phyloP scores from a whole-genome alignment of 805 yeast genomes.

The Vanderwaltozyma polyspora region DNA sequence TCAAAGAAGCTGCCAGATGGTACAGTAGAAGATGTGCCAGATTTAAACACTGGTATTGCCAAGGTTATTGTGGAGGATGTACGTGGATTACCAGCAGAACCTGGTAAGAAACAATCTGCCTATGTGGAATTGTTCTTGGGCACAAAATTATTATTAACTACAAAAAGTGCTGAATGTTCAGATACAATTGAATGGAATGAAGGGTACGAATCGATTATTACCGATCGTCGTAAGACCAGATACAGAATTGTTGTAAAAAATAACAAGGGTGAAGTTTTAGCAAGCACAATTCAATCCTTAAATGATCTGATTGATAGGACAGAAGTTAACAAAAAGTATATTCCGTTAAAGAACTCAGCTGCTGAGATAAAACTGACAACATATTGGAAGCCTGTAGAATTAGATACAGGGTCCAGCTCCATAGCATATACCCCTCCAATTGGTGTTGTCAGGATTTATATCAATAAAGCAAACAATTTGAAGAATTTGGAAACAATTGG shows the following conservation, averaged over 20 bases:
- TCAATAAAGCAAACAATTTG: constrained; percentile 62
- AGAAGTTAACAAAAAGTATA: constrained; percentile 70
- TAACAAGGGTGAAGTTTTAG: constrained; percentile 43
- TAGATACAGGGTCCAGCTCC: constrained; percentile 55
- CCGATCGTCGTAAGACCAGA: constrained; percentile 60
- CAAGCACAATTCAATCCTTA: constrained; percentile 47
- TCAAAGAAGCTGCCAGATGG: constrained; percentile 62
- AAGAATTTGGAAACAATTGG: constrained; percentile 83
- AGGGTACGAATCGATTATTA: constrained; percentile 54
- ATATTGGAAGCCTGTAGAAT: constrained; percentile 77
- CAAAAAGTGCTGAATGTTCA: constrained; percentile 39
- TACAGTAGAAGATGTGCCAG: constrained; percentile 75
- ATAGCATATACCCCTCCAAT: constrained; percentile 89
- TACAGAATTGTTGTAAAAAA: constrained; percentile 59
- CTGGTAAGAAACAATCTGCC: constrained; percentile 45
- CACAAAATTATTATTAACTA: constrained; percentile 45
- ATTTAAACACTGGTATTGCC: constrained; percentile 85
- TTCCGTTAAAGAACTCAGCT: constrained; percentile 51
- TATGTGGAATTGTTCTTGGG: constrained; percentile 64
- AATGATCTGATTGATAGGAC: constrained; percentile 64
- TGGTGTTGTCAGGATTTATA: constrained; percentile 71
- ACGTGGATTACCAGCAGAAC: constrained; percentile 25
- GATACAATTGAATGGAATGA: constrained; percentile 59
- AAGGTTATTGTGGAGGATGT: constrained; percentile 39
- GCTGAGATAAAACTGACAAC: constrained; percentile 67